phyloP scores from a whole-genome alignment of 2,329 filamentous ascomycete species.

The Cercospora brassicicola region DNA sequence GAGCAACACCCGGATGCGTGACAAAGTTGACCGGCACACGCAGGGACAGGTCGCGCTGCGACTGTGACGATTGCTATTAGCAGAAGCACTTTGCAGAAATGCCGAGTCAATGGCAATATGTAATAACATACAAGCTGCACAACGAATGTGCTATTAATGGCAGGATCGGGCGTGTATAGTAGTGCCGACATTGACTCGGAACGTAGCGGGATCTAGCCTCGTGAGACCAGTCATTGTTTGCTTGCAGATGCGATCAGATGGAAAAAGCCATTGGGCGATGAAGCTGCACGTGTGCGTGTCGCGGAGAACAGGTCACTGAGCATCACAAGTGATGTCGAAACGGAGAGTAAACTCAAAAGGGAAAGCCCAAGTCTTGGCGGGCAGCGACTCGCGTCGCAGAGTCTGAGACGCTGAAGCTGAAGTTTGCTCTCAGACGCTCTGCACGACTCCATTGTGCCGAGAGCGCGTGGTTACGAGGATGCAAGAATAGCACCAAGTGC shows the following conservation, averaged over 20 bases:
- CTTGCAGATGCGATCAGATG: not conserved
- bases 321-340: not conserved
- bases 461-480: not conserved
- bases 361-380: not conserved
- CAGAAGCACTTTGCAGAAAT: not conserved
- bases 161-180: slow-evolving; percentile 10
- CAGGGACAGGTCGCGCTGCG: slow-evolving; percentile 61
- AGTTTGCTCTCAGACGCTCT: not conserved
- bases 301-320: not conserved
- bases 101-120: not conserved
- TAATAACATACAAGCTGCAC: slow-evolving; percentile 4
- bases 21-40: slow-evolving; percentile 64
- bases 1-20: slow-evolving; percentile 56
- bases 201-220: not conserved
- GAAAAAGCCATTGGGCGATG: not conserved
- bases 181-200: slow-evolving; percentile 12
- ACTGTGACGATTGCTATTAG: slow-evolving; percentile 43
- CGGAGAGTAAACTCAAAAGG: not conserved
- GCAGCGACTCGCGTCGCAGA: not conserved
- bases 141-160: slow-evolving; percentile 13
- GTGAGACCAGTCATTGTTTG: not conserved
- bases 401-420: not conserved
- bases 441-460: slow-evolving; percentile 5
- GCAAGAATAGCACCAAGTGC: slow-evolving; percentile 9
- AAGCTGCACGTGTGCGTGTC: not conserved